Percentiles rank a stretch among this genome's conserved stretches.
Evolutionary conservation across 108 stramenopile genomes (phyloP).

Genomic region (Mediolabrus comicus): DNA sequence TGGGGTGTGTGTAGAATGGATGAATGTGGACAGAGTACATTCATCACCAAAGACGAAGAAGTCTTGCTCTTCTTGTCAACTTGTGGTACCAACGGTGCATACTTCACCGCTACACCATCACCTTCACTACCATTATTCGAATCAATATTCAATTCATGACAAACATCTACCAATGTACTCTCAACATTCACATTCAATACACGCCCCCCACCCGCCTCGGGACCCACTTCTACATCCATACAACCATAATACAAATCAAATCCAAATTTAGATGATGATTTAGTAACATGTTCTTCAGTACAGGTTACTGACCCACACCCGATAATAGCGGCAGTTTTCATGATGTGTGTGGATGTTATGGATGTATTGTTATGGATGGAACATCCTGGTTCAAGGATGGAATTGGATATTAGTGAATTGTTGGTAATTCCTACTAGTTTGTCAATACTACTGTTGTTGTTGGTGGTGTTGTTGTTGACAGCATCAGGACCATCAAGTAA

Average conservation of each 20-base stretch:
- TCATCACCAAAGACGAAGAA: slow-evolving; percentile 42
- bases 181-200: slow-evolving; percentile 47
- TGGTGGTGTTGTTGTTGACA: background rate
- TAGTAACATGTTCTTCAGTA: background rate
- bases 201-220: slow-evolving; percentile 80
- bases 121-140: slow-evolving; percentile 3
- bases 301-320: slow-evolving; percentile 60
- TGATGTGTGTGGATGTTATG: slow-evolving; percentile 57
- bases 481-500: slow-evolving; percentile 12
- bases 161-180: slow-evolving; percentile 65
- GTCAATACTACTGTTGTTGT: background rate
- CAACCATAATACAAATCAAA: slow-evolving; percentile 39
- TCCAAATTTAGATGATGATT: slow-evolving; percentile 7
- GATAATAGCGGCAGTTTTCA: slow-evolving; percentile 51
- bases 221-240: slow-evolving; percentile 67
- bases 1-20: slow-evolving; percentile 65
- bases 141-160: slow-evolving; percentile 49
- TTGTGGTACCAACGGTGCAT: slow-evolving; percentile 8
- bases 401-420: slow-evolving; percentile 58
- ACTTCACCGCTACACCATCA: no score
- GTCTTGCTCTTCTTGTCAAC: background rate
- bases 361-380: slow-evolving; percentile 64
- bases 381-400: slow-evolving; percentile 55
- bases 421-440: slow-evolving; percentile 51
- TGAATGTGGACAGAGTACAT: slow-evolving; percentile 46